Evolutionary conservation across 2,329 filamentous ascomycete genomes (phyloP).

Genomic region (Laburnicola sp.): DNA sequence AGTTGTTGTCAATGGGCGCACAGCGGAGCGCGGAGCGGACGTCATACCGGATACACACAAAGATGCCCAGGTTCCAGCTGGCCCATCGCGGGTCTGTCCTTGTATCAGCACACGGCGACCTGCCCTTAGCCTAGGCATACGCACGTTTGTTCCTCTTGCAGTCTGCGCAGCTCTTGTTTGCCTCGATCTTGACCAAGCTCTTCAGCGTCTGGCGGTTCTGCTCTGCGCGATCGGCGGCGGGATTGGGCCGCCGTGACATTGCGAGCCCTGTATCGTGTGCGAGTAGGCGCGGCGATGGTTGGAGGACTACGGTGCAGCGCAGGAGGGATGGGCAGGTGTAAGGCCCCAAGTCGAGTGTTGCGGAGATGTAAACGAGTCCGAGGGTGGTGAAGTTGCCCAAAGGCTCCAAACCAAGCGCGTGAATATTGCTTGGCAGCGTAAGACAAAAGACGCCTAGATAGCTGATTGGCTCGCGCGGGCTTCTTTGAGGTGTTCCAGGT

Average conservation of each 20-base stretch:
- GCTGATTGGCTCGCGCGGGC: constrained; percentile 10
- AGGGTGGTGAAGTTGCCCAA: neutral
- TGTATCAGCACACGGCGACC: constrained; percentile 22
- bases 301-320: neutral
- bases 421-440: constrained; percentile 4
- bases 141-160: constrained; percentile 98
- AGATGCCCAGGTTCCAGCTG: constrained; percentile 97
- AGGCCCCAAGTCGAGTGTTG: neutral
- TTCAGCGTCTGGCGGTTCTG: constrained; percentile 95
- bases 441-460: neutral
- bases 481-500: neutral
- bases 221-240: constrained; percentile 82
- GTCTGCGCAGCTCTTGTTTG: constrained; percentile 96
- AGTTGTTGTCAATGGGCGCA: constrained; percentile 14
- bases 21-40: neutral
- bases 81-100: constrained; percentile 93
- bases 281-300: neutral
- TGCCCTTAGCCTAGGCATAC: constrained; percentile 39
- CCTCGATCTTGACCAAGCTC: constrained; percentile 87
- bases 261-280: constrained; percentile 23
- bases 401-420: neutral
- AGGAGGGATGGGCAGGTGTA: neutral
- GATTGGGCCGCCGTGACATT: constrained; percentile 82
- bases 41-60: constrained; percentile 81
- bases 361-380: neutral